A percentile compares a stretch with the other conserved stretches of the same genome.
phyloP scores from a whole-genome alignment of 371 early-diverging fungal genomes.

The Globomyces sp. region DNA sequence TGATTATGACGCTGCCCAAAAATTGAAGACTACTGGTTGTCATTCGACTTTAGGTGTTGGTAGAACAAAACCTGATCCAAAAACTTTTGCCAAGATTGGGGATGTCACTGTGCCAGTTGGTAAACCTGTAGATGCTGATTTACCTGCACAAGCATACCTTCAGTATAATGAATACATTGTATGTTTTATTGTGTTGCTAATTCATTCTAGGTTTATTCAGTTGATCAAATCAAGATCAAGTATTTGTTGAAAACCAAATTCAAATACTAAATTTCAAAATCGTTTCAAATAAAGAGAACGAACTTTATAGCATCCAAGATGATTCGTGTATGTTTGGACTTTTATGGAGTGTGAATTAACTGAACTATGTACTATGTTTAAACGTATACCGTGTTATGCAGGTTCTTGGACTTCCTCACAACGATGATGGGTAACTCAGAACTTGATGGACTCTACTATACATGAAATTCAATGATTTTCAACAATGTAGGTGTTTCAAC shows the following conservation, averaged over 20 bases:
- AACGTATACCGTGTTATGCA: too few species aligned
- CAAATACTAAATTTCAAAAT: slow-evolving; percentile 21
- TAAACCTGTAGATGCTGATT: slow-evolving; percentile 27
- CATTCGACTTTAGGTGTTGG: slow-evolving; percentile 62
- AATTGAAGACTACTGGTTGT: slow-evolving; percentile 34
- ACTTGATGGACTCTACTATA: too few species aligned
- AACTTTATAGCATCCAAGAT: too few species aligned
- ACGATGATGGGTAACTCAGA: too few species aligned
- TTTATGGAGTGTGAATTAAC: too few species aligned
- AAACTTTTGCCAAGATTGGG: slow-evolving; percentile 28
- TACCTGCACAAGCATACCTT: slow-evolving; percentile 20
- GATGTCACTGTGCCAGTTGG: slow-evolving; percentile 46
- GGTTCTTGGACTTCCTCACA: too few species aligned
- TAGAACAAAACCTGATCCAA: slow-evolving; percentile 48
- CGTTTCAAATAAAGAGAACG: neutral
- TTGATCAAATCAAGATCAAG: slow-evolving; percentile 56
- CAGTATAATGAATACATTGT: slow-evolving; percentile 35
- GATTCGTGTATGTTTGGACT: too few species aligned
- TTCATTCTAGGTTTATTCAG: slow-evolving; percentile 57
- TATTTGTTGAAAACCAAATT: slow-evolving; percentile 52
- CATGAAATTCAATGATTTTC: too few species aligned
- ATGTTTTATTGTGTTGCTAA: slow-evolving; percentile 17
- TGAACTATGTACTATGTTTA: too few species aligned
- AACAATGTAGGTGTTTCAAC: too few species aligned
- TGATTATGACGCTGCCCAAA: slow-evolving; percentile 55